Evolutionary conservation across 1,284 basidiomycete species (phyloP), one percentile per base, ranked within the genome.

Genomic region (Ustilago lituana): DNA sequence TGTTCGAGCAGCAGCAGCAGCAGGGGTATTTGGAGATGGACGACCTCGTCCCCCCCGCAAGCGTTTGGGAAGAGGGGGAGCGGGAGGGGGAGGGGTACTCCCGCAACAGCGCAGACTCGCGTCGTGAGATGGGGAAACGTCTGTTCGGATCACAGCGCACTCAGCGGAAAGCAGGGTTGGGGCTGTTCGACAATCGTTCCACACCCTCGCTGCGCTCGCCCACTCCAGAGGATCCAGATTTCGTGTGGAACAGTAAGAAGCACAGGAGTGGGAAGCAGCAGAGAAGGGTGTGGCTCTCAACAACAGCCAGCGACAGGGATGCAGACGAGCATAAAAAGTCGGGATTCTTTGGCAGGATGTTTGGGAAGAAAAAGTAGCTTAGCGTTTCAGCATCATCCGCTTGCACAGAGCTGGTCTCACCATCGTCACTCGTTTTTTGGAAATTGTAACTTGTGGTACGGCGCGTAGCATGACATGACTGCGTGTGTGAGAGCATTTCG

Each of bases 171-270:
- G 29, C 35, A 14, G 27, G 43, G 5, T 54, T 59, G 14, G 56
- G 51, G 4, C 24, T 65, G 14, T 65, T 68, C 31, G 44, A 45
- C 6, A 63, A 68, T 46, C 46, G 49, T 15, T 69, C 66, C 12
- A 59, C 56, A 4, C 66, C 66, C 2, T 63, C 66, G 11, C 24
- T 69, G 2, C 65, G 45, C 14, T 20, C 35, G 0, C 56, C 66
- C 8, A 60, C 68, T 3, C 68, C 63, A 5, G 68, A 71, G 22
- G 68, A 71, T 29, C 44, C 43, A 9, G 68, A 63, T 31, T 66
- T 63, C 58, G 47, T 66, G 26, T 71, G 68, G 68, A 33, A 22
- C 17, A 58, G 50, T 32, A 47, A 36, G 29, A 40, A 20, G 14
- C 27, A 37, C 10, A 49, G 53, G 33, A 37, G n/a, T 0, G 14